These are phyloP conservation scores for Plantago major DNA, from an alignment of 257 asterid species.

Conservation along the genomic window DNA sequence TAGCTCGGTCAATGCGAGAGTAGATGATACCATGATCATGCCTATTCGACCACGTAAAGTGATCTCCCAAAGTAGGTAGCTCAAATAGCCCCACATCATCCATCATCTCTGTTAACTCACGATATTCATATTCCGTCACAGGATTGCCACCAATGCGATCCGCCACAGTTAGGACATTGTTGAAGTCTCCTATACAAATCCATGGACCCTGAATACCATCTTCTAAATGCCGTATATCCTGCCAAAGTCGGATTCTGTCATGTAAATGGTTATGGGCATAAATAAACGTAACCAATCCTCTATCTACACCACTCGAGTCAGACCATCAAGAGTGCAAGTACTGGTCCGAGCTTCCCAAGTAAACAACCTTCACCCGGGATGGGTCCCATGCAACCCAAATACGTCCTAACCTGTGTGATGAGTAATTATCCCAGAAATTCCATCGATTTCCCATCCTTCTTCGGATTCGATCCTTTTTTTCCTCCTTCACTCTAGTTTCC, in stretches of 20 bases:
- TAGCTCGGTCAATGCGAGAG: neutral
- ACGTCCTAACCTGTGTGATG: neutral
- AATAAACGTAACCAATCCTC: neutral
- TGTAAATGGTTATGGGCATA: neutral
- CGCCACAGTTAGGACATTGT: too few relatives aligned
- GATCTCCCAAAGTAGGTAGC: neutral
- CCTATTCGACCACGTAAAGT: neutral
- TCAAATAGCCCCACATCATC: neutral
- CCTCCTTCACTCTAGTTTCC: neutral
- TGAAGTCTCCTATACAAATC: neutral
- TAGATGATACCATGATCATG: neutral
- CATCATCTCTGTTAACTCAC: too few relatives aligned
- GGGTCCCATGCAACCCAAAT: neutral
- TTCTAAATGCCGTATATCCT: neutral
- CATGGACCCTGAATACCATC: rapidly evolving
- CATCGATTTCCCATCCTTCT: neutral
- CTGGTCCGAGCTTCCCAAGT: neutral
- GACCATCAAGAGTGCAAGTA: too few relatives aligned
- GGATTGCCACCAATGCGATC: too few relatives aligned
- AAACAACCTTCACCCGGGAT: neutral
- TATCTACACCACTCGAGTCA: neutral
- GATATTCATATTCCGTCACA: too few relatives aligned
- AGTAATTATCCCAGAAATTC: neutral
- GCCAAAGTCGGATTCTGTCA: neutral
- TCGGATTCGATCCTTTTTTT: neutral